phyloP scores from a whole-genome alignment of 805 yeast species.

The Kodamaea kakaduensis region DNA sequence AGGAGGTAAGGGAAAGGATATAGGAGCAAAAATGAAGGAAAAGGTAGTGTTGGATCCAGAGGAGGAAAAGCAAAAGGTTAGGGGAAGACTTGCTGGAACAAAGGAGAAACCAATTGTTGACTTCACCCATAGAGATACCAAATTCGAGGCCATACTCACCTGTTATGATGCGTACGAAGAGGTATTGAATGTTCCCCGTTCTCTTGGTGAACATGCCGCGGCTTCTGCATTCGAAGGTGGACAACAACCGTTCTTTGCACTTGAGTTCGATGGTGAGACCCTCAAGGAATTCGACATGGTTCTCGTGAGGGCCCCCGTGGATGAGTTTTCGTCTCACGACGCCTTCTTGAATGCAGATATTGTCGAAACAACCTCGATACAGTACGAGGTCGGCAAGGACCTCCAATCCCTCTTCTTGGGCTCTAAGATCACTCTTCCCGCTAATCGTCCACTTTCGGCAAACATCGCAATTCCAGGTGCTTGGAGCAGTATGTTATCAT shows the following conservation, averaged over 20 bases:
- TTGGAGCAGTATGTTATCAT: conserved; percentile 61
- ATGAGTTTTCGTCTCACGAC: conserved; percentile 12
- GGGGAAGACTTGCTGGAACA: conserved; percentile 6
- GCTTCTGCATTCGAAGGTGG: conserved; percentile 59
- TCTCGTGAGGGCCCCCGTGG: conserved; percentile 38
- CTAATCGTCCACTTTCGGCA: conserved; percentile 40
- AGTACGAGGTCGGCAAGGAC: conserved; percentile 24
- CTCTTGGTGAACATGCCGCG: conserved; percentile 37
- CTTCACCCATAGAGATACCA: conserved; percentile 35
- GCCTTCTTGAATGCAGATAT: conserved; percentile 39
- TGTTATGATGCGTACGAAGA: conserved; percentile 46
- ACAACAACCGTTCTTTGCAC: conserved; percentile 43
- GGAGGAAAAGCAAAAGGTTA: conserved; percentile 19
- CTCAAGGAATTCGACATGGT: conserved; percentile 47
- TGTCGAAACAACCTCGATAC: conserved; percentile 20
- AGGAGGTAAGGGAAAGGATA: too few relatives aligned
- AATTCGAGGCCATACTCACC: conserved; percentile 31
- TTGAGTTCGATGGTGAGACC: conserved; percentile 38
- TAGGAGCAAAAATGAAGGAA: too few relatives aligned
- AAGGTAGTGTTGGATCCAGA: too few relatives aligned
- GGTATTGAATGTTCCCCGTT: conserved; percentile 46
- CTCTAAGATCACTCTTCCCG: conserved; percentile 39
- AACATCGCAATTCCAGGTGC: conserved; percentile 52
- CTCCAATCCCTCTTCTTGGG: conserved; percentile 39
- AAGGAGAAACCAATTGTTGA: conserved; percentile 29